These are phyloP conservation scores for Bipolaris gigantea DNA, from an alignment of 2,329 filamentous ascomycete species.

Conservation along the genomic window DNA sequence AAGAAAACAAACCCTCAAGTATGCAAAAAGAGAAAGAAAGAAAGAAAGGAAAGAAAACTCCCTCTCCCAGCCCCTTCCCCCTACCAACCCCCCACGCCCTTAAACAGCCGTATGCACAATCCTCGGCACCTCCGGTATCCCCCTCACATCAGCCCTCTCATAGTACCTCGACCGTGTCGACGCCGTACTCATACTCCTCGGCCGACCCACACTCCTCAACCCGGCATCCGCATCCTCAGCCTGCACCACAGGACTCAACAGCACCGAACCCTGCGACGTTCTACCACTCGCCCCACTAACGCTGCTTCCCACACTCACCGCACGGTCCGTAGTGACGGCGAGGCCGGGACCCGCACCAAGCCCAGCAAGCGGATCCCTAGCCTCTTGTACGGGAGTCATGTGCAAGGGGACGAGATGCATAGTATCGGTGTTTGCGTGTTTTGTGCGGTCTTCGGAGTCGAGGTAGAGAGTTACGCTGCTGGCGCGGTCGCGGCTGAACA, in stretches of 20 bases:
- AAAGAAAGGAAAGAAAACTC: neutral
- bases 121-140: slow-evolving; percentile 29
- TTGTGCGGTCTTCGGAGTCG: slow-evolving; percentile 23
- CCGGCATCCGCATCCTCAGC: slow-evolving; percentile 23
- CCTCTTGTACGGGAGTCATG: slow-evolving; percentile 28
- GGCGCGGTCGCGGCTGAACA: slow-evolving; percentile 37
- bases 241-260: slow-evolving; percentile 26
- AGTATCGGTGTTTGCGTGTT: slow-evolving; percentile 27
- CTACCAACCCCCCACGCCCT: neutral
- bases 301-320: slow-evolving; percentile 24
- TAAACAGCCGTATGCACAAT: slow-evolving; percentile 37
- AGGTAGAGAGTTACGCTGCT: slow-evolving; percentile 38
- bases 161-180: slow-evolving; percentile 35
- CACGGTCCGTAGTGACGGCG: slow-evolving; percentile 16
- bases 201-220: slow-evolving; percentile 14
- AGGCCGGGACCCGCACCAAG: slow-evolving; percentile 14
- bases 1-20: too few relatives aligned
- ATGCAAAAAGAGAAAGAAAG: neutral
- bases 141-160: slow-evolving; percentile 8
- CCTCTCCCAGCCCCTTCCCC: neutral
- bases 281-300: slow-evolving; percentile 22
- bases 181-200: slow-evolving; percentile 34
- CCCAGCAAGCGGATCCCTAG: slow-evolving; percentile 13
- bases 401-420: slow-evolving; percentile 33
- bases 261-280: slow-evolving; percentile 22